Evolutionary conservation across 169 alveolate species (phyloP), one percentile per base, ranked within the genome.

Genomic region (Plasmodium coatneyi): DNA sequence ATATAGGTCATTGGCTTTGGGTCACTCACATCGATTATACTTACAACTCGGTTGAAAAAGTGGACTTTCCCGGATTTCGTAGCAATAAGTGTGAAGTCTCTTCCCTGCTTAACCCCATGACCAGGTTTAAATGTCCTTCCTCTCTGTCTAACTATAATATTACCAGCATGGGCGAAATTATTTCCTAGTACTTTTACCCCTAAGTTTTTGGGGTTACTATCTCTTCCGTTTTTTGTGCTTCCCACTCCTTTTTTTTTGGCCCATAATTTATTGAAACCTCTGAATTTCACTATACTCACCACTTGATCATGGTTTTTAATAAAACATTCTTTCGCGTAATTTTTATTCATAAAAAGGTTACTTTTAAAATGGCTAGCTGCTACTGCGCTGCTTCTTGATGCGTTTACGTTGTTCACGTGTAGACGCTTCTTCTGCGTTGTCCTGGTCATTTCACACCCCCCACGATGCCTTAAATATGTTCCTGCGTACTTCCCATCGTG

Each of bases 161-260:
- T 95, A 30, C 98, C 98, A 22, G 97, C 91, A 86, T 94, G 84
- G 43, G 97, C 98, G 86, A 95, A 97, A 80, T 96, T 96, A 80
- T 97, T 97, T 60, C 97, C 98, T 82, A 71, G 84, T 84, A 93
- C 91, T 86, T 97, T 97, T 70, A 96, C 96, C 32, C 98, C 98
- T 54, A 97, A 93, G 71, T 81, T 95, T 84, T 97, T 96, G 19
- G 98, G 98, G 19, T 95, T 93, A 43, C 97, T 92, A 86, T 97
- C 98, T 54, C 98, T 83, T n/a, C 98, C 98, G 95, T 97, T 97
- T 92, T 94, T 95, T n/a, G 98, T 96, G 80, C 97, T 95, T 16
- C 98, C 98, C n/a, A 97, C 97, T 14, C 98, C 98, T 49, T 96
- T 96, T 76, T 97, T 97, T 43, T 96, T 97, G 2, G 98, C 98